These are phyloP conservation scores for Paspalum notatum DNA, from an alignment of 176 grass and related monocot genomes.

Conservation along the genomic window DNA sequence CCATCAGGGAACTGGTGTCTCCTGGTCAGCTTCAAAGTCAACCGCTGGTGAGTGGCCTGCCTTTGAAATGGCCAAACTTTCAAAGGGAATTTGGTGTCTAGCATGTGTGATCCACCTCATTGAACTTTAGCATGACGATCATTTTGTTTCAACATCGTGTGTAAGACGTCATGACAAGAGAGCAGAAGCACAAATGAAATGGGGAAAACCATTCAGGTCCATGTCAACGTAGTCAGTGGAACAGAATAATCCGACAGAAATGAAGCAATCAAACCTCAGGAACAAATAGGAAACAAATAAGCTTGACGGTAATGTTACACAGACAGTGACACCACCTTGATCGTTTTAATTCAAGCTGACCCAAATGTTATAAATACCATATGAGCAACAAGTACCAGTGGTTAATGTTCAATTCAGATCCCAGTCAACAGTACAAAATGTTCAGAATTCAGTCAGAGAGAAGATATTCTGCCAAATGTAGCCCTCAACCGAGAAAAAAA, in stretches of 20 bases:
- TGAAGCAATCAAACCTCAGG: not conserved
- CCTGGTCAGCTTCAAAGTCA: constrained; percentile 62
- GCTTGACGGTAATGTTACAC: not conserved
- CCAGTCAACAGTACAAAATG: not conserved
- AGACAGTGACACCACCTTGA: not conserved
- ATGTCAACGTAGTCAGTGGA: constrained; percentile 48
- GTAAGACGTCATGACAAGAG: constrained; percentile 42
- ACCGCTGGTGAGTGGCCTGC: constrained; percentile 33
- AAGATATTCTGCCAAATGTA: not conserved
- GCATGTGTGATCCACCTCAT: constrained; percentile 14
- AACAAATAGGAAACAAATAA: not conserved
- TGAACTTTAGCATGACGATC: constrained; percentile 40
- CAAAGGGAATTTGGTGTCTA: not conserved
- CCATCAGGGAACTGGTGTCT: constrained; percentile 11
- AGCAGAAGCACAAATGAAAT: constrained; percentile 13
- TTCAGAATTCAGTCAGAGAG: not conserved
- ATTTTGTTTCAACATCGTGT: constrained; percentile 44
- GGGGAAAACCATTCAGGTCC: constrained; percentile 30
- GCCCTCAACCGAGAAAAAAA: not conserved
- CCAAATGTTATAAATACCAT: not conserved
- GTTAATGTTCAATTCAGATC: not conserved
- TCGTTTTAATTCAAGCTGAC: not conserved
- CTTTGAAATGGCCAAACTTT: constrained; percentile 42
- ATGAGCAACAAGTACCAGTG: not conserved
- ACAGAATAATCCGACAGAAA: constrained; percentile 24